Conservation (phyloP, 176 grass and related monocot species). For the Microstegium vimineum region DNA sequence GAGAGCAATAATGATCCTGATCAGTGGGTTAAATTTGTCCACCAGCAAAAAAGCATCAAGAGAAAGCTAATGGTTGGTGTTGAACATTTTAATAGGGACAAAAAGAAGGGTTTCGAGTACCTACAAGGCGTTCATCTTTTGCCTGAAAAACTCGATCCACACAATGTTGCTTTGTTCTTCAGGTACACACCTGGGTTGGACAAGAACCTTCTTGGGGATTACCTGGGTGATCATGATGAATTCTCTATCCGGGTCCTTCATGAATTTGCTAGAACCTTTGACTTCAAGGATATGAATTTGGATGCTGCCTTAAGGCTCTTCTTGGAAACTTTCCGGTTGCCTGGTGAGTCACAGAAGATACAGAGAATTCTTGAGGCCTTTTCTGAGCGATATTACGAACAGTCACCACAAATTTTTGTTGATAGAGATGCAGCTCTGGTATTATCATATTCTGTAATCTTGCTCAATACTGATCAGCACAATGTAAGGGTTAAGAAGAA, state of each 20-base stretch:
- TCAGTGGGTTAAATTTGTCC: conserved; percentile 87
- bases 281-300: conserved; percentile 93
- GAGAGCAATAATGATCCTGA: conserved; percentile 62
- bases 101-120: conserved; percentile 92
- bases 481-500: conserved; percentile 97
- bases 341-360: conserved; percentile 98
- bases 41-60: conserved; percentile 78
- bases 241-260: conserved; percentile 83
- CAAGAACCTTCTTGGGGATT: conserved; percentile 92
- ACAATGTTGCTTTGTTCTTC: conserved; percentile 80
- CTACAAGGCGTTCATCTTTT: conserved; percentile 88
- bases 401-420: conserved; percentile 79
- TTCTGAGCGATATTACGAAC: conserved; percentile 93
- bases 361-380: conserved; percentile 97
- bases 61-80: conserved; percentile 76
- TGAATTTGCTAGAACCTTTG: conserved; percentile 94
- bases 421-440: conserved; percentile 88
- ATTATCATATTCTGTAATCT: conserved; percentile 88
- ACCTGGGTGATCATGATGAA: conserved; percentile 91
- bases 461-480: conserved; percentile 98
- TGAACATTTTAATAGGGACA: conserved; percentile 92
- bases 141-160: conserved; percentile 88
- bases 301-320: conserved; percentile 91
- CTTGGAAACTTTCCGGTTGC: conserved; percentile 92
- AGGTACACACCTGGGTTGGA: conserved; percentile 85